A percentile compares a stretch with the other conserved stretches of the same genome.
These are phyloP conservation scores for Huntiella savannae DNA, from an alignment of 2,329 filamentous ascomycete species.

Conservation along the genomic window DNA sequence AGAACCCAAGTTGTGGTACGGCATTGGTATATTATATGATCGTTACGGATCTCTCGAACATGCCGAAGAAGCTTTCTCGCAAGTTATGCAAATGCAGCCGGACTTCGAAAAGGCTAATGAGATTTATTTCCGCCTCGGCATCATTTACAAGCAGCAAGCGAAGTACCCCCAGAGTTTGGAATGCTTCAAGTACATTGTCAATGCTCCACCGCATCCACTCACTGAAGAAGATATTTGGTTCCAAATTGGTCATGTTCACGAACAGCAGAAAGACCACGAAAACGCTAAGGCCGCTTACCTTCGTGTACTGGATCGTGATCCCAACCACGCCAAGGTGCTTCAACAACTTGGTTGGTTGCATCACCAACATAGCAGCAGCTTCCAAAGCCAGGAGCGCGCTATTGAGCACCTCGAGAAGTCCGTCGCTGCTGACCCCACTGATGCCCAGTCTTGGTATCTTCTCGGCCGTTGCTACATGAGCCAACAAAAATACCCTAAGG, in stretches of 20 bases:
- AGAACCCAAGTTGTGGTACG: constrained; percentile 98
- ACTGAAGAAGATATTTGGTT: constrained; percentile 99
- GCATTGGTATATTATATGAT: constrained; percentile 93
- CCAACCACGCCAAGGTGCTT: constrained; percentile 91
- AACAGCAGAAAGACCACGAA: constrained; percentile 98
- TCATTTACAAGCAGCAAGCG: constrained; percentile 97
- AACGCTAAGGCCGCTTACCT: constrained; percentile 82
- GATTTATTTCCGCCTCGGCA: constrained; percentile 96
- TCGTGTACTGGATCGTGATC: constrained; percentile 81
- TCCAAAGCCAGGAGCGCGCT: constrained; percentile 81
- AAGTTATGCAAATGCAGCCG: constrained; percentile 97
- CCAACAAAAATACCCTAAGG: constrained; percentile 95
- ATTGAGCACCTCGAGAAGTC: constrained; percentile 97
- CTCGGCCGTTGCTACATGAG: constrained; percentile 98
- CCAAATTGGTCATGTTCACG: constrained; percentile 95
- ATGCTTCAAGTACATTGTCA: constrained; percentile 97
- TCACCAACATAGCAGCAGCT: constrained; percentile 85
- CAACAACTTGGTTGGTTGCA: constrained; percentile 96
- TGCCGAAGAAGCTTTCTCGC: constrained; percentile 92
- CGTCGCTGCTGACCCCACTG: constrained; percentile 76
- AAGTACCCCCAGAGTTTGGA: constrained; percentile 87
- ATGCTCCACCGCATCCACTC: constrained; percentile 73
- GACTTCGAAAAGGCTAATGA: constrained; percentile 98
- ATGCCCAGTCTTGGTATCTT: constrained; percentile 97
- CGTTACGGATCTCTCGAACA: constrained; percentile 91